A percentile compares a stretch with the other conserved stretches of the same genome.
These are phyloP conservation scores for Calonectria pteridis DNA, from an alignment of 2,329 filamentous ascomycete species.

Conservation along the genomic window DNA sequence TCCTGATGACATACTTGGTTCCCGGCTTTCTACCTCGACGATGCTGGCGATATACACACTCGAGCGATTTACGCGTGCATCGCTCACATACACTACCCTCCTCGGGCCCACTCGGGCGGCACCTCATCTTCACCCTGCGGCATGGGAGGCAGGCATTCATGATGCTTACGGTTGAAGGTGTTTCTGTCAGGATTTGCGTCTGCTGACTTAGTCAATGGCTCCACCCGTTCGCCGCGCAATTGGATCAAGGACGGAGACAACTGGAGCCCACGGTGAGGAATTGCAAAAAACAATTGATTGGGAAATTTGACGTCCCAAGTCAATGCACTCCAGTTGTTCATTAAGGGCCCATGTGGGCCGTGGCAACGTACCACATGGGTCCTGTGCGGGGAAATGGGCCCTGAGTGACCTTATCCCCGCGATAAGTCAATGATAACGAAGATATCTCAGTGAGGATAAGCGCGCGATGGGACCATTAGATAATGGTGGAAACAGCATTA, in stretches of 20 bases:
- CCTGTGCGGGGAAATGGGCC: slow-evolving; percentile 9
- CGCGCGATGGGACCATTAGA: background rate
- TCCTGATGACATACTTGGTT: slow-evolving; percentile 43
- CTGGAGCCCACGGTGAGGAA: background rate
- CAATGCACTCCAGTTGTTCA: slow-evolving; percentile 4
- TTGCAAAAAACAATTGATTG: background rate
- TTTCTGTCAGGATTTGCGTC: background rate
- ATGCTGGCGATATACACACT: slow-evolving; percentile 54
- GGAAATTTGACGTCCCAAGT: background rate
- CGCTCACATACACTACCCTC: slow-evolving; percentile 48
- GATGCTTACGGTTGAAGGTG: background rate
- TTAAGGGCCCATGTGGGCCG: slow-evolving; percentile 2
- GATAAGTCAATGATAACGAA: background rate
- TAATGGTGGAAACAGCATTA: background rate
- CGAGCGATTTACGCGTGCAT: slow-evolving; percentile 52
- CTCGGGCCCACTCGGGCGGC: slow-evolving; percentile 37
- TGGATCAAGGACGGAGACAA: background rate
- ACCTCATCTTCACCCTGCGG: slow-evolving; percentile 56
- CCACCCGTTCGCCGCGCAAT: background rate
- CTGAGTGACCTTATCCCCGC: background rate
- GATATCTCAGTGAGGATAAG: slow-evolving; percentile 1
- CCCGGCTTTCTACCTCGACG: slow-evolving; percentile 54
- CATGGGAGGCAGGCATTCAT: slow-evolving; percentile 52
- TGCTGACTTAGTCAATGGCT: background rate
- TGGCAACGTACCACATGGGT: background rate